Base-by-base conservation (phyloP, 805 yeast genomes). In the Candida gorgasii region DNA sequence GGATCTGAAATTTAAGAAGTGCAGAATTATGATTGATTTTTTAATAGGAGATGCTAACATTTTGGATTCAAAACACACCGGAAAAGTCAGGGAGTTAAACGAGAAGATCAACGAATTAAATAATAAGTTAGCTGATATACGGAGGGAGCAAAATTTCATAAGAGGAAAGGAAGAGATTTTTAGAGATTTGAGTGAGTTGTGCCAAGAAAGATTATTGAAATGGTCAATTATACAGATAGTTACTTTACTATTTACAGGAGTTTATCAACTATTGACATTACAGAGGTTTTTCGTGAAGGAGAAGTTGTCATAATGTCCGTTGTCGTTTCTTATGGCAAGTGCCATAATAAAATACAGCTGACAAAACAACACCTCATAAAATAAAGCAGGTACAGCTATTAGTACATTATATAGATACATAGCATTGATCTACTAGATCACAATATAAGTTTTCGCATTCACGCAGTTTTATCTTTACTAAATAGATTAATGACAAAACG, bases 131-230 rank as follows among this genome's bases (percentile, higher is more conserved):
- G 67, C 69, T 24, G 78, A 72, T 45, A 74, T 89, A 49, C 76
- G 76, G 54, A 63, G 75, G 29, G 93, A 88, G 55, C 95, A 86
- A 59, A 64, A 67, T 36, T 65, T 73, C 45, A 54, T 61, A 7
- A 45, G 59, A 15, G 55, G 52, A 24, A 58, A 58, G 43, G 64
- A 59, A 39, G 55, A 48, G 16, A 15, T 15, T 12, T 61, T 61
- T 38, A 29, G 65, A 33, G 61, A 61, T 36, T 47, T 54, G 22
- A 49, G 55, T 12, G 66, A 61, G 40, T 24, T 49, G n/a, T 54
- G 59, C 6, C 53, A 57, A 36, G 53, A 46, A 18, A 42, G 45
- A 12, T 62, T 59, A 4, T 44, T 55, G 1, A 29, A 42, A 37
- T 61, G 62, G 62, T 44, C 52, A 50, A 18, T 53, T 17, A 42